These are phyloP conservation scores for Amaranthus cruentus DNA, from an alignment of 148 eudicot species.

Conservation along the genomic window DNA sequence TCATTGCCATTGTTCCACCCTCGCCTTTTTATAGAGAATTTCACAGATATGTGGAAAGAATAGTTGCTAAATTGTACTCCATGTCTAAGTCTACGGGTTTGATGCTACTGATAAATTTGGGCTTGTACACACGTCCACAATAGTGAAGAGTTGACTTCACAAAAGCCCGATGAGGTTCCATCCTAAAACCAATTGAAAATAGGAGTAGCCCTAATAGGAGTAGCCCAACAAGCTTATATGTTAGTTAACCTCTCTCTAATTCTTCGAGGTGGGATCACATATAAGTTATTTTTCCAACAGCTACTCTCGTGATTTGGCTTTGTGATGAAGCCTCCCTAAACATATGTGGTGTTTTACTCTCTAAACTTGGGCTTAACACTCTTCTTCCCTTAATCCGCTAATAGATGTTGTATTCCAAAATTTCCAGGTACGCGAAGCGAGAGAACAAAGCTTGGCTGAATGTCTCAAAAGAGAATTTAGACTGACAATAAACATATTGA, in stretches of 20 bases:
- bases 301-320: not conserved
- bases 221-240: too few species aligned
- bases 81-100: not conserved
- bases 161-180: too few species aligned
- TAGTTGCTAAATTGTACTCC: not conserved
- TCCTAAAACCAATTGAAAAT: too few species aligned
- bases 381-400: not conserved
- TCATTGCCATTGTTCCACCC: not conserved
- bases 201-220: too few species aligned
- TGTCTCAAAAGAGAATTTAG: conserved; percentile 89
- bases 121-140: too few species aligned
- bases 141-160: too few species aligned
- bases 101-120: too few species aligned
- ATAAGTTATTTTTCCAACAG: too few species aligned
- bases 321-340: not conserved
- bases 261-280: too few species aligned
- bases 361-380: not conserved
- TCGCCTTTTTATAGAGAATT: not conserved
- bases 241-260: too few species aligned
- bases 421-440: conserved; percentile 75
- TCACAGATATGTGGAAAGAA: not conserved
- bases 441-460: conserved; percentile 63
- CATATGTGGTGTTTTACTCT: not conserved
- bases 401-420: conserved; percentile 3
- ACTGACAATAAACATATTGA: conserved; percentile 68